Conservation (phyloP, 495 filamentous ascomycete genomes). For the Jackrogersella multiformis region DNA sequence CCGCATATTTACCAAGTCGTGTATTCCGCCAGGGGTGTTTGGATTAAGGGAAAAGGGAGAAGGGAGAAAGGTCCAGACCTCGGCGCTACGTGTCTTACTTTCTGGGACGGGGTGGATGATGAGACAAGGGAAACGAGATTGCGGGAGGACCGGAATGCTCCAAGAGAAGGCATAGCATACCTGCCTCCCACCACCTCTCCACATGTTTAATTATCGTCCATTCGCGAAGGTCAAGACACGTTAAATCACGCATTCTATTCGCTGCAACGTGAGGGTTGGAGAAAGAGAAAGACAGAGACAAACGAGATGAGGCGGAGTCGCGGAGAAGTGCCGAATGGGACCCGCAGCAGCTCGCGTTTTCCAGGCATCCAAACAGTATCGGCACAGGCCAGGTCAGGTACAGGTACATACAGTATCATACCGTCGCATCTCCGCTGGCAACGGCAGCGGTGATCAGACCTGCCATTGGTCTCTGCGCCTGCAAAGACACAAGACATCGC, state of each 20-base stretch:
- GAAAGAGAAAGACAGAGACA: background rate
- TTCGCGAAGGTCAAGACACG: constrained; percentile 1
- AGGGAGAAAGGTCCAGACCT: background rate
- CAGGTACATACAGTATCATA: too few relatives aligned
- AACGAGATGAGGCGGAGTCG: background rate
- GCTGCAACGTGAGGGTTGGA: background rate
- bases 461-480: background rate
- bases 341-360: too few relatives aligned
- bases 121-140: background rate
- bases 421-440: background rate
- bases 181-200: background rate
- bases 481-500: too few relatives aligned
- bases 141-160: background rate
- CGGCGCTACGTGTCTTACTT: background rate
- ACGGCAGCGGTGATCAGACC: background rate
- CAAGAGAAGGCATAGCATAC: background rate
- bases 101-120: background rate
- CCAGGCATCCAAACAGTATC: too few relatives aligned
- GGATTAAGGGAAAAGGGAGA: background rate
- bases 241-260: constrained; percentile 16
- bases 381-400: too few relatives aligned
- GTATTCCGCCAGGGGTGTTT: background rate
- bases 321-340: background rate
- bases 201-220: background rate
- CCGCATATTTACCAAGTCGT: background rate